Conservation (phyloP, 192 early-diverging fungal species). For the Entomortierella lignicola region DNA sequence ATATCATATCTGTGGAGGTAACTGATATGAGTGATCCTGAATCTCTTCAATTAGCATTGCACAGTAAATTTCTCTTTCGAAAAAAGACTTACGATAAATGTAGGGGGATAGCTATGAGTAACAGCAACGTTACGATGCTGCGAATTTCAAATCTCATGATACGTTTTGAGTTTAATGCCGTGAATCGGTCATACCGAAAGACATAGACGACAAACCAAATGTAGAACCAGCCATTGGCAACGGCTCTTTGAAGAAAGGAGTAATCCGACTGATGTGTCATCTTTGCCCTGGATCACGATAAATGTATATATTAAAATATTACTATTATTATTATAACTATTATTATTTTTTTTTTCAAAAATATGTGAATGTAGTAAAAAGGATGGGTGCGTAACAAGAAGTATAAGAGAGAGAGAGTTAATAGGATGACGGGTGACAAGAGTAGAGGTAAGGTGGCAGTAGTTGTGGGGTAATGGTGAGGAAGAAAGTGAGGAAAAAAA, state of each 20-base stretch:
- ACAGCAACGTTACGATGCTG: constrained; percentile 23
- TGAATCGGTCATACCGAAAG: constrained; percentile 36
- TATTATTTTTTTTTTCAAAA: too few relatives aligned
- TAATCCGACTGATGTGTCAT: constrained; percentile 45
- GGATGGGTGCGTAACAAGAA: neutral
- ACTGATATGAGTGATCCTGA: neutral
- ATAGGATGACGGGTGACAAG: neutral
- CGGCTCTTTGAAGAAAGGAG: constrained; percentile 33
- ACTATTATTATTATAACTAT: too few relatives aligned
- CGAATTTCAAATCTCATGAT: constrained; percentile 32
- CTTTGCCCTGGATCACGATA: neutral
- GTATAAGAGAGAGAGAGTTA: neutral
- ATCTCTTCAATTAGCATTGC: neutral
- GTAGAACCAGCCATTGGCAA: constrained; percentile 37
- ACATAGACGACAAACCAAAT: constrained; percentile 37
- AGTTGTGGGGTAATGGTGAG: neutral
- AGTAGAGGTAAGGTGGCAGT: neutral
- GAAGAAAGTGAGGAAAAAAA: neutral
- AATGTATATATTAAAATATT: too few relatives aligned
- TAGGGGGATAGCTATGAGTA: constrained; percentile 17
- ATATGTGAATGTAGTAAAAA: too few relatives aligned
- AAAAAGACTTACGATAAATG: constrained; percentile 35
- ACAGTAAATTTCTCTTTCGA: neutral
- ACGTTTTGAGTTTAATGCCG: constrained; percentile 17
- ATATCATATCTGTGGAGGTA: constrained; percentile 28